Base-by-base conservation (phyloP, 306 rosid species). In the Dalbergia cultrata region DNA sequence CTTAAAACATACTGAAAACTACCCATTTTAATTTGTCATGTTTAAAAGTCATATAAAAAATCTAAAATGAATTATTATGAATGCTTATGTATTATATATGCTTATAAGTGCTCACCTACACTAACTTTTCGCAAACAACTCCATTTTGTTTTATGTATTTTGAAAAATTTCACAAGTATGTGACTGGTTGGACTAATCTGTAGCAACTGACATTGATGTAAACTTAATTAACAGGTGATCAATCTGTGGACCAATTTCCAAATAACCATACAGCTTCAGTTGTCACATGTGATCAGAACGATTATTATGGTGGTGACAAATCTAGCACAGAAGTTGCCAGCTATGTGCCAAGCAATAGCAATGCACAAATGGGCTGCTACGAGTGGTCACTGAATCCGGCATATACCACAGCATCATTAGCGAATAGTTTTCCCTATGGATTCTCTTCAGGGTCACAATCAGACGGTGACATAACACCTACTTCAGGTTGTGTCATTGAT, bases 401-500 rank as follows among this genome's bases (percentile, higher is more conserved):
- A 14, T 81, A 41, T 78, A 2, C 45, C 5, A 35, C 85, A 39
- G 5, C 82, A 47, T 35, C 83, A 0, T 60, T 68, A 4, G 69
- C 7, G 3, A 76, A 67, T 82, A 76, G 49, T 8, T 70, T 85
- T 70, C 63, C 81, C 17, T 79, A 67, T 68, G 58, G 47, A 76
- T 81, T 77, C 79, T 75, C 88, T 4, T 75, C 88, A 5, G 87
- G 58, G 21, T 67, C 89, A 31, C 89, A 88, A n/a, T 89, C 90
- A 4, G 87, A 89, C 50, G 90, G 90, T 3, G 84, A 90, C 60
- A 74, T 87, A 33, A 83, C 82, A 0, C 78, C 93, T 31, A 82
- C 89, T 62, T 68, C 83, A 8, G 67, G 59, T 53, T 43, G 75
- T 59, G 39, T 70, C 53, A 18, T 78, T 52, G 31, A 63, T 45